These are phyloP conservation scores for Umbelopsis sp. DNA, from an alignment of 192 early-diverging fungal genomes.

Conservation along the genomic window DNA sequence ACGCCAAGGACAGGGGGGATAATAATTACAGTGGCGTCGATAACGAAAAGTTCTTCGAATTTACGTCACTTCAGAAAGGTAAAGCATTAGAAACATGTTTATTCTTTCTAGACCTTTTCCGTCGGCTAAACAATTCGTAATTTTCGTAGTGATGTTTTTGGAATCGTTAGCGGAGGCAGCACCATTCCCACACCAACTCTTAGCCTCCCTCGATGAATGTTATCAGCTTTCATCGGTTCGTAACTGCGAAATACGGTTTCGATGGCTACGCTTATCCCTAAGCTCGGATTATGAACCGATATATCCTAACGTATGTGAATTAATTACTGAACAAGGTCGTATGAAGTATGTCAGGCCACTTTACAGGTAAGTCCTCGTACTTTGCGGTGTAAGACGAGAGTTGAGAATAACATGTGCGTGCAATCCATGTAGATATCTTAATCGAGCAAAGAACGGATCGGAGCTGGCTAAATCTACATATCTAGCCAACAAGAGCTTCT, in stretches of 20 bases:
- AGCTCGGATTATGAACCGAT: constrained; percentile 75
- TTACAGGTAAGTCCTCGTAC: constrained; percentile 52
- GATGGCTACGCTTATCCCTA: constrained; percentile 85
- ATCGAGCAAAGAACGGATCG: constrained; percentile 67
- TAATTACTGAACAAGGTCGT: constrained; percentile 84
- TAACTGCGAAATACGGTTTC: constrained; percentile 87
- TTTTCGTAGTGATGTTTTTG: constrained; percentile 73
- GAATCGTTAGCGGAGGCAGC: constrained; percentile 68
- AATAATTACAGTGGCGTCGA: constrained; percentile 50
- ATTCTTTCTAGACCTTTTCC: not conserved
- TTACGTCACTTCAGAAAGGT: constrained; percentile 74
- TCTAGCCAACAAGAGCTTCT: constrained; percentile 71
- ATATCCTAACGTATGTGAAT: constrained; percentile 69
- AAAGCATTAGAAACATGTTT: not conserved
- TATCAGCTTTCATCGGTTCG: constrained; percentile 69
- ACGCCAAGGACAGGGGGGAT: constrained; percentile 48
- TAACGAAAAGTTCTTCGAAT: constrained; percentile 61
- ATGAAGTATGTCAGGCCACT: constrained; percentile 94
- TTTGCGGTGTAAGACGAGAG: not conserved
- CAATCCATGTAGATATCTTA: constrained; percentile 42
- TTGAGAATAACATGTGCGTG: constrained; percentile 11
- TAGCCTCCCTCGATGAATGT: constrained; percentile 68
- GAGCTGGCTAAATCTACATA: constrained; percentile 84
- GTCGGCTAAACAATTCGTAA: not conserved
- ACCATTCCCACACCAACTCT: constrained; percentile 56